Base-by-base conservation (phyloP, 192 early-diverging fungal genomes). In the Ambispora gerdemannii region DNA sequence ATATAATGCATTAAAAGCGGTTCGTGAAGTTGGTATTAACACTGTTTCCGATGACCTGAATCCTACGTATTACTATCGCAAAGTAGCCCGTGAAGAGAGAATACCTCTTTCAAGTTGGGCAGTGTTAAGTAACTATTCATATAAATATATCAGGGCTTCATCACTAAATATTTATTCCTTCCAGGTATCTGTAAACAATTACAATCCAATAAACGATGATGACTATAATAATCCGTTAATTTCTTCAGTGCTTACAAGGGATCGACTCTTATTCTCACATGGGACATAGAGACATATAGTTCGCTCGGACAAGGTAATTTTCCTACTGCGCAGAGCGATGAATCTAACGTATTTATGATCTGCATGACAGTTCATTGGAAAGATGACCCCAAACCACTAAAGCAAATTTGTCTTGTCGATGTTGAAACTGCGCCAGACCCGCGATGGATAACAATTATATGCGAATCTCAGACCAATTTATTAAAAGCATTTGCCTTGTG, bases 331-430 rank as follows among this genome's bases (percentile, higher is more conserved):
- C 11, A 20, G 34, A 34, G 36, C 36, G 24, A 32, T 20, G 30
- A 61, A 61, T 27, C 30, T 61, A 32, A 32, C 1, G 22, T 61
- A 61, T 61, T 61, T 32, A 61, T 32, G 3, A 61, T 61, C 27
- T 31, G 59, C 34, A 61, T 61, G 20, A 61, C 59, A 34, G 28
- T 61, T 61, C 59, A 61, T 30, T 61, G 3, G 59, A 61, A 61
- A 32, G 30, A 61, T 22, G 13, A 61, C 27, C 59, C 59, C 30
- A 61, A 32, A n/a, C n/a, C n/a, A n/a, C n/a, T n/a, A n/a, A n/a
- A n/a, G n/a, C n/a, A n/a, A n/a, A n/a, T n/a, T n/a, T 62, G 60
- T 62, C 17, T 62, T 15, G 32, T 62, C 28, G 60, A 62, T 61
- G 34, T 61, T 3, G 32, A 62, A 62, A 62, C 32, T 2, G 32